Conservation (phyloP, 306 rosid species). For the Begonia peltatifolia region DNA sequence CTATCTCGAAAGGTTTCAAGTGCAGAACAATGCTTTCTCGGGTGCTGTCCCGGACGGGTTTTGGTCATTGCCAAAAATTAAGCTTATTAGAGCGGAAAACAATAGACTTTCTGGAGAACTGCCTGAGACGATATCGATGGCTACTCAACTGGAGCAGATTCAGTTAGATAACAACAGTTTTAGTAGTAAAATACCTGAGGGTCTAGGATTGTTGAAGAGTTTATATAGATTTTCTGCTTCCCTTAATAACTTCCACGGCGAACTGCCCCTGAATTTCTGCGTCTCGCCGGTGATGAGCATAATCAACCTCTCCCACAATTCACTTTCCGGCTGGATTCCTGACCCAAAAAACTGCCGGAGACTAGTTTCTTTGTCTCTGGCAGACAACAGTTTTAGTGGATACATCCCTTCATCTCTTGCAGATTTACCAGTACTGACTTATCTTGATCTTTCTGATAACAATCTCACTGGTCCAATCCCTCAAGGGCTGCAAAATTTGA, state of each 20-base stretch:
- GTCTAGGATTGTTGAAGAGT: constrained; percentile 65
- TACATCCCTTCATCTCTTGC: constrained; percentile 59
- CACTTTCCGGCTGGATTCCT: constrained; percentile 73
- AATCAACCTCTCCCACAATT: constrained; percentile 74
- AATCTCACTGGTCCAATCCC: constrained; percentile 89
- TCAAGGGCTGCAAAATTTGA: constrained; percentile 70
- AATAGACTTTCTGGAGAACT: constrained; percentile 68
- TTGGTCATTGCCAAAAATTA: constrained; percentile 73
- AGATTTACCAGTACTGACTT: constrained; percentile 79
- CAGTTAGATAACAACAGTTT: constrained; percentile 82
- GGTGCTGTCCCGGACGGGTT: constrained; percentile 56
- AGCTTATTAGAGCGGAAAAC: constrained; percentile 87
- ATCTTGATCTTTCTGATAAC: constrained; percentile 87
- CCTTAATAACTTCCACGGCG: constrained; percentile 58
- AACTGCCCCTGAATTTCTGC: constrained; percentile 70
- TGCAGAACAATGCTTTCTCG: constrained; percentile 75
- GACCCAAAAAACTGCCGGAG: constrained; percentile 61
- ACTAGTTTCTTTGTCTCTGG: constrained; percentile 73
- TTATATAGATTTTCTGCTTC: constrained; percentile 93
- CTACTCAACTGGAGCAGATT: constrained; percentile 78
- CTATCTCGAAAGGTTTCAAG: constrained; percentile 81
- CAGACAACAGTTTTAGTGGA: constrained; percentile 66
- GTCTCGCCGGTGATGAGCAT: constrained; percentile 98
- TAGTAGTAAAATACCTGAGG: constrained; percentile 49
- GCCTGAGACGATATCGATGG: constrained; percentile 72